Evolutionary conservation across 371 early-diverging fungal species (phyloP), one percentile per base, ranked within the genome.

Genomic region (Mucor saturninus): DNA sequence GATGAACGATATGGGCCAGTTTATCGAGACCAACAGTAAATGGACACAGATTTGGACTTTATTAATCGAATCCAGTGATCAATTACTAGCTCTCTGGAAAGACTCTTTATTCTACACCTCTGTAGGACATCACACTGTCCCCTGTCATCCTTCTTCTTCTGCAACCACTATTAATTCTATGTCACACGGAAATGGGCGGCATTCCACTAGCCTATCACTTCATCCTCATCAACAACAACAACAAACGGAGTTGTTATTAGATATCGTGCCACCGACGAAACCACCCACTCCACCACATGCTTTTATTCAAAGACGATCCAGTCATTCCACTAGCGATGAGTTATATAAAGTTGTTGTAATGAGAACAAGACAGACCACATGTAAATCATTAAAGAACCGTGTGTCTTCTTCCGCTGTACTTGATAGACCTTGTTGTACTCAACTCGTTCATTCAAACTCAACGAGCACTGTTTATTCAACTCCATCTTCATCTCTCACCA

Each of bases 21-120:
- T 66, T 21, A 64, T 72, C 31, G 61, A 67, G 21, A 52, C 59
- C 3, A 75, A 72, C 48, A 50, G 67, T 5, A 75, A 72, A 56
- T 72, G 72, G 72, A 72, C 72, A 1, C 54, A 56, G 1, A 31
- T 66, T 4, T 69, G 66, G 67, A 65, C 61, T 5, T 21, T 65
- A 11, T 30, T 70, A 51, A 70, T 70, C 9, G 52, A 65, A 43
- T 51, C 65, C 26, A 65, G 62, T 30, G 59, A 62, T 28, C 45
- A 15, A 7, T 29, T 70, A n/a, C 13, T 70, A 2, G 61, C 46
- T 13, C 21, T 48, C 1, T 69, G 69, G 69, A 60, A 64, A 37
- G 46, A 63, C 2, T 6, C 56, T 4, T 10, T 61, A 14, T 45
- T 59, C 5, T 57, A 62, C 54, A 29, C 61, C 14, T 54, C 58